These are phyloP conservation scores for Cutaneotrichosporon sp. DNA, from an alignment of 1,284 basidiomycete genomes.

Conservation along the genomic window DNA sequence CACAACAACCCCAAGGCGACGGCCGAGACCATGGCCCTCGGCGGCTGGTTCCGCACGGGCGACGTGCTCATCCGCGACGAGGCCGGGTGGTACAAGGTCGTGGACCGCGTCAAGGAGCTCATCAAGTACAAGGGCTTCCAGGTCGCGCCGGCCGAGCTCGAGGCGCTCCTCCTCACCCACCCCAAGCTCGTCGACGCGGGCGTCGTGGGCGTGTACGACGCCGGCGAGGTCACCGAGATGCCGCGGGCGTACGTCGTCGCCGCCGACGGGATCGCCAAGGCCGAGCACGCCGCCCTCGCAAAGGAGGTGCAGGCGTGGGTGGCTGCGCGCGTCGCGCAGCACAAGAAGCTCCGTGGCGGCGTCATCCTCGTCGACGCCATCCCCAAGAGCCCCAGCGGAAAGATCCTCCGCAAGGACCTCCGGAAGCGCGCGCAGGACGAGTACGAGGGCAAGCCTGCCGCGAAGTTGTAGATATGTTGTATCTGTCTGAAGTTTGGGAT, in stretches of 20 bases:
- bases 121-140: constrained; percentile 68
- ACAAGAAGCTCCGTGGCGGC: constrained; percentile 57
- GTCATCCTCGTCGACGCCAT: constrained; percentile 55
- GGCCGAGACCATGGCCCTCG: constrained; percentile 51
- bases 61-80: constrained; percentile 64
- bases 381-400: constrained; percentile 53
- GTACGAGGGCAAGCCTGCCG: constrained; percentile 20
- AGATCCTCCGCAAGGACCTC: constrained; percentile 48
- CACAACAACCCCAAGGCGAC: constrained; percentile 70
- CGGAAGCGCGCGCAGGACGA: constrained; percentile 36
- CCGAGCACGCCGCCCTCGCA: constrained; percentile 55
- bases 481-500: background rate
- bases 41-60: constrained; percentile 80
- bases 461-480: constrained; percentile 9
- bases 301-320: constrained; percentile 64
- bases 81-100: constrained; percentile 60
- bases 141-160: constrained; percentile 81
- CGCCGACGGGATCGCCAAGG: constrained; percentile 40
- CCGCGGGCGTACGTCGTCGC: constrained; percentile 69
- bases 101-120: constrained; percentile 67
- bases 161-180: constrained; percentile 70
- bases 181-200: constrained; percentile 69
- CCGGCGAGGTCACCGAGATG: constrained; percentile 69
- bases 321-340: constrained; percentile 57
- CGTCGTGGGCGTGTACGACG: constrained; percentile 67